Evolutionary conservation across 495 filamentous ascomycete species (phyloP).

Genomic region (Oidiodendron maius): DNA sequence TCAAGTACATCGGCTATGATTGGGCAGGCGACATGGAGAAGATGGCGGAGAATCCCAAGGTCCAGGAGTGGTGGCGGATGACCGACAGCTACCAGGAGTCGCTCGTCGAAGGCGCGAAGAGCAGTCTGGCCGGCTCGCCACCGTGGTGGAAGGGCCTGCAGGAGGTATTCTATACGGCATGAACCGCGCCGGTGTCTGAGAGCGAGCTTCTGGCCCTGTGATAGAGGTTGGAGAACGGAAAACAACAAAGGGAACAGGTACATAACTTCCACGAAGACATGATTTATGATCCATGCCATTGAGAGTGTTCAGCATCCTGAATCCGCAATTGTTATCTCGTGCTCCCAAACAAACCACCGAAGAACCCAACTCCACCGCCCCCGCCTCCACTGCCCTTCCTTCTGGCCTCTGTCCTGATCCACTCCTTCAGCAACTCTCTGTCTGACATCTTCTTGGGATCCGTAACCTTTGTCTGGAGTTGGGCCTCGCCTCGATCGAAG

Average conservation of each 20-base stretch:
- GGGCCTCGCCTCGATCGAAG: constrained; percentile 57
- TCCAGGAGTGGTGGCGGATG: constrained; percentile 74
- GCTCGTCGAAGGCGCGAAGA: constrained; percentile 55
- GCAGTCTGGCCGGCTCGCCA: constrained; percentile 53
- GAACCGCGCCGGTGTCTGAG: constrained; percentile 1
- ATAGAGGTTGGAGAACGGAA: neutral
- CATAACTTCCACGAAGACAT: constrained; percentile 7
- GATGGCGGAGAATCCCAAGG: constrained; percentile 63
- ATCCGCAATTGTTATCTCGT: too few species aligned
- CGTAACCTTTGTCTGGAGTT: constrained; percentile 46
- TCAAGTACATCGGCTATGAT: constrained; percentile 68
- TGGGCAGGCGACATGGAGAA: constrained; percentile 65
- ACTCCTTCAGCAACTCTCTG: constrained; percentile 47
- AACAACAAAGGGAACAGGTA: neutral
- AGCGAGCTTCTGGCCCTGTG: too few species aligned
- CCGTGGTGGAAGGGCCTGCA: constrained; percentile 68
- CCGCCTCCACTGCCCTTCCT: constrained; percentile 37
- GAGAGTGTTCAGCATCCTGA: neutral
- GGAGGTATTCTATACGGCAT: constrained; percentile 63
- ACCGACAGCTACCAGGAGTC: constrained; percentile 66
- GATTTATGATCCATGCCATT: constrained; percentile 9
- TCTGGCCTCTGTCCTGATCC: constrained; percentile 55
- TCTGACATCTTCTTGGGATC: constrained; percentile 49
- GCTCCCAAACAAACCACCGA: constrained; percentile 38
- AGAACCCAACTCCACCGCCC: constrained; percentile 11